Evolutionary conservation across 352 stramenopile genomes (phyloP).

Genomic region (Phytophthora cryptogea): DNA sequence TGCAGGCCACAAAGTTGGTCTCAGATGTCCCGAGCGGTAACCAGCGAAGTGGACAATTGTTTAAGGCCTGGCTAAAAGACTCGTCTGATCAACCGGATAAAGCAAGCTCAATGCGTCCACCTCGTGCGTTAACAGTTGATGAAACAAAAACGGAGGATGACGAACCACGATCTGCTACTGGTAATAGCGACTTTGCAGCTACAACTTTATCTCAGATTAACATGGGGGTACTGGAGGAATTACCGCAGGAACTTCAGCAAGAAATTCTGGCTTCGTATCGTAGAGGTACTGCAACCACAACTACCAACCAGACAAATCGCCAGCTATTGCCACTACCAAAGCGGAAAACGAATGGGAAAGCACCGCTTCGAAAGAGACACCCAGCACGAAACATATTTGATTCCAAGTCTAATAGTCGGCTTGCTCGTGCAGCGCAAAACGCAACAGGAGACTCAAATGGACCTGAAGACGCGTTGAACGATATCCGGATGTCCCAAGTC

Average conservation of each 20-base stretch:
- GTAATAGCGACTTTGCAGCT: slow-evolving; percentile 4
- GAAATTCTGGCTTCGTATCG: slow-evolving; percentile 61
- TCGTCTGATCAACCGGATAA: slow-evolving; percentile 9
- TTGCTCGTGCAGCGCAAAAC: slow-evolving; percentile 8
- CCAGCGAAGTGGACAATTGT: slow-evolving; percentile 43
- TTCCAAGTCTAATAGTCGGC: slow-evolving; percentile 25
- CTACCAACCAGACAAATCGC: slow-evolving; percentile 2
- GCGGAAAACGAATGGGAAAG: slow-evolving; percentile 37
- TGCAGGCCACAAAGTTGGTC: slow-evolving; percentile 79
- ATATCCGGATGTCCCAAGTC: slow-evolving; percentile 80
- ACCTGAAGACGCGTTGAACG: slow-evolving; percentile 51
- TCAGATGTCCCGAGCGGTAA: slow-evolving; percentile 21
- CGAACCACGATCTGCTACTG: slow-evolving; percentile 1
- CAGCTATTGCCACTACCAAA: slow-evolving; percentile 13
- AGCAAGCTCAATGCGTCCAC: not conserved
- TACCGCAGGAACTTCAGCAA: slow-evolving; percentile 53
- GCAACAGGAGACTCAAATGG: not conserved
- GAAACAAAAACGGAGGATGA: slow-evolving; percentile 23
- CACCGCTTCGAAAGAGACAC: slow-evolving; percentile 24
- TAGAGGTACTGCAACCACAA: slow-evolving; percentile 2
- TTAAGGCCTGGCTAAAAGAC: slow-evolving; percentile 61
- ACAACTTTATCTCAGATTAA: slow-evolving; percentile 69
- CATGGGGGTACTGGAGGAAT: slow-evolving; percentile 57
- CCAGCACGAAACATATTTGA: slow-evolving; percentile 42
- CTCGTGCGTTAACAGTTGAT: not conserved